A percentile compares a stretch with the other conserved stretches of the same genome.
These are phyloP conservation scores for Penicillium psychrofluorescens DNA, from an alignment of 495 filamentous ascomycete species.

Conservation along the genomic window DNA sequence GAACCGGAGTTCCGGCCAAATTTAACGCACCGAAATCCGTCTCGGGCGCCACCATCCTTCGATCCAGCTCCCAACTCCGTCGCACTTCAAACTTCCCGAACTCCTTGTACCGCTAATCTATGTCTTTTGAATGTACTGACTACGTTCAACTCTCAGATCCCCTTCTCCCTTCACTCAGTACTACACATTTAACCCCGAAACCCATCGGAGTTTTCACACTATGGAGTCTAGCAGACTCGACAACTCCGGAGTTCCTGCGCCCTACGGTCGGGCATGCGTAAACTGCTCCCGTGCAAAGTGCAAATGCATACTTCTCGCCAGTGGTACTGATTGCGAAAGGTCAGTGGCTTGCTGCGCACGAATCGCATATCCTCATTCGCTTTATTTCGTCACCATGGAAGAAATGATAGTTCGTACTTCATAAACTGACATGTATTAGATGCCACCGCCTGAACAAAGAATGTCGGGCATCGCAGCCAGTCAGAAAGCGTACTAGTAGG, in stretches of 20 bases:
- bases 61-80: no score
- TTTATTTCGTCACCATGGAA: no score
- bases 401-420: no score
- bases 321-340: constrained; percentile 40
- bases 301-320: constrained; percentile 39
- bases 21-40: no score
- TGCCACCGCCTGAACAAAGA: constrained; percentile 42
- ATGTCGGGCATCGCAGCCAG: constrained; percentile 27
- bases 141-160: no score
- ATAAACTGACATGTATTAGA: constrained; percentile 18
- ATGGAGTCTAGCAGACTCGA: constrained; percentile 9
- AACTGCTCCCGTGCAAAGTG: constrained; percentile 52
- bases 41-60: no score
- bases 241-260: constrained; percentile 16
- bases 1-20: no score
- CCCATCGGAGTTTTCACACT: constrained; percentile 9
- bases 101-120: no score
- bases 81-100: no score
- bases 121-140: no score
- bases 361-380: no score
- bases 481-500: constrained; percentile 26
- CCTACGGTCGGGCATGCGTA: constrained; percentile 44
- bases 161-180: no score
- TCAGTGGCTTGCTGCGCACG: constrained; percentile 7
- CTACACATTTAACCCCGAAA: constrained; percentile 5